Conservation (phyloP, 2,329 filamentous ascomycete genomes). For the Ambrosiella cleistominuta region DNA sequence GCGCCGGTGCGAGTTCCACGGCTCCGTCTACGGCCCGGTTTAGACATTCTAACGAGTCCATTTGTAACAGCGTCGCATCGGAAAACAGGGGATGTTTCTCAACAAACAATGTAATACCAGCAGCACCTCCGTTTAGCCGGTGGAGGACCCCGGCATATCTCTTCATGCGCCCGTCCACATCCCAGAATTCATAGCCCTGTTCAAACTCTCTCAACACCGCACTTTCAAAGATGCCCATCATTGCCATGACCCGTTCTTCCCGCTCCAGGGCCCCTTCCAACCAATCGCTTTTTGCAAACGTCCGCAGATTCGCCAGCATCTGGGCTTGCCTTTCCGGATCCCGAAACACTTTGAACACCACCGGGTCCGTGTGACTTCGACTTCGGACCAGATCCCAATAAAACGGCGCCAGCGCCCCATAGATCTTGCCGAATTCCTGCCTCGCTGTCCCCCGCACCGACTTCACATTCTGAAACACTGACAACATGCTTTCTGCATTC, state of each 20-base stretch:
- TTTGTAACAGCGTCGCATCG: slow-evolving; percentile 49
- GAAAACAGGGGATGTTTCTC: slow-evolving; percentile 74
- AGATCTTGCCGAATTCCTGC: slow-evolving; percentile 79
- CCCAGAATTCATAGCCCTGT: slow-evolving; percentile 74
- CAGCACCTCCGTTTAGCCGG: slow-evolving; percentile 60
- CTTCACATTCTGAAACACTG: slow-evolving; percentile 49
- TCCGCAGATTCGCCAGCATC: slow-evolving; percentile 65
- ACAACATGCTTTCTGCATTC: slow-evolving; percentile 27
- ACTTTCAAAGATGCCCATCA: slow-evolving; percentile 73
- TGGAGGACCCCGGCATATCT: slow-evolving; percentile 77
- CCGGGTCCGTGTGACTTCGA: slow-evolving; percentile 58
- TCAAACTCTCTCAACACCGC: slow-evolving; percentile 84
- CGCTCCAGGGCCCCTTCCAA: slow-evolving; percentile 55
- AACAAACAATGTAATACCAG: slow-evolving; percentile 69
- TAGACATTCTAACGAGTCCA: slow-evolving; percentile 63
- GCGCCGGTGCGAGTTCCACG: slow-evolving; percentile 63
- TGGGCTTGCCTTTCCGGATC: slow-evolving; percentile 81
- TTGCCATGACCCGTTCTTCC: slow-evolving; percentile 53
- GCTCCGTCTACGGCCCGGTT: slow-evolving; percentile 46
- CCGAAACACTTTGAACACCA: slow-evolving; percentile 71
- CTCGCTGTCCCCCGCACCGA: slow-evolving; percentile 74
- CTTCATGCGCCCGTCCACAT: slow-evolving; percentile 76
- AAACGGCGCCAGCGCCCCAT: slow-evolving; percentile 73
- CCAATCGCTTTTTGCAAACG: slow-evolving; percentile 68
- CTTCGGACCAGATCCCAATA: slow-evolving; percentile 66